Percentiles rank a stretch among this genome's conserved stretches.
These are phyloP conservation scores for Nepenthes gracilis DNA, from an alignment of 148 eudicot species.

Conservation along the genomic window DNA sequence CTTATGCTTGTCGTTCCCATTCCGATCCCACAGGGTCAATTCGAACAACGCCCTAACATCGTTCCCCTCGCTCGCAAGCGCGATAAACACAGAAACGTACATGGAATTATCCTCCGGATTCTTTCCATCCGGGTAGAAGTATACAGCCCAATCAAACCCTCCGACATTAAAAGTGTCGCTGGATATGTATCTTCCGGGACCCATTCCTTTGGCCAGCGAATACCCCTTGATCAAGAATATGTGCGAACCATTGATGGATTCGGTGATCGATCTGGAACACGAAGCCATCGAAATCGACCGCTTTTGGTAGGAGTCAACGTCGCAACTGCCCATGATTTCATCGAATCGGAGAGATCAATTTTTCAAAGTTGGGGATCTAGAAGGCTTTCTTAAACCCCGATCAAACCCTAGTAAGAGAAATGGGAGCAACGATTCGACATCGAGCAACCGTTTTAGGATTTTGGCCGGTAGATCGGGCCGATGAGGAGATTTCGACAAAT, in stretches of 20 bases:
- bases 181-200: conserved; percentile 62
- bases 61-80: conserved; percentile 13
- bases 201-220: conserved; percentile 85
- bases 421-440: no score
- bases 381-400: neutral
- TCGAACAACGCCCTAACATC: conserved; percentile 17
- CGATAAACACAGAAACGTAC: conserved; percentile 54
- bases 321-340: conserved; percentile 27
- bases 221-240: conserved; percentile 71
- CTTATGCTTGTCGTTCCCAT: conserved; percentile 8
- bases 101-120: conserved; percentile 57
- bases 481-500: no score
- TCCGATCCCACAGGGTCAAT: conserved; percentile 11
- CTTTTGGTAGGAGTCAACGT: conserved; percentile 8
- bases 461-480: no score
- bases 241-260: conserved; percentile 79
- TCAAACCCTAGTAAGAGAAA: conserved; percentile 6
- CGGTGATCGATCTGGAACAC: conserved; percentile 55
- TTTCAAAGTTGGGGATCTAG: neutral
- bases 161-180: conserved; percentile 74
- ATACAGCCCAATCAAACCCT: conserved; percentile 87
- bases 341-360: conserved; percentile 7
- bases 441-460: no score
- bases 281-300: conserved; percentile 14
- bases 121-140: conserved; percentile 92